Evolutionary conservation across 225 moss, liverwort and hornwort genomes (phyloP), one percentile per base, ranked within the genome.

Genomic region (Lunularia cruciata): DNA sequence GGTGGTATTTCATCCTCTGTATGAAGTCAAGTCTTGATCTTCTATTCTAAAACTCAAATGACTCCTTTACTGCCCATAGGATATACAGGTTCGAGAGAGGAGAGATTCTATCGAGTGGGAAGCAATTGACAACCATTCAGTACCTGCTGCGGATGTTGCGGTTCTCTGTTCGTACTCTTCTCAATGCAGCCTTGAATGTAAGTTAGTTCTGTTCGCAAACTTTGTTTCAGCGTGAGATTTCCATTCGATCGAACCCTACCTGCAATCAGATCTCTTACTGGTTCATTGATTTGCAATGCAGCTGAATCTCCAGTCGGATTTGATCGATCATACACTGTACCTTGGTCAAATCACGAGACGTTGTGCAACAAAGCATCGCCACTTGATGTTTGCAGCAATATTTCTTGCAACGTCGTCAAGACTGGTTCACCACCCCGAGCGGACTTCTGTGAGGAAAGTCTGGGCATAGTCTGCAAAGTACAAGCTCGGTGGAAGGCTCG

Each of bases 131-230:
- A 47, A 57, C 57, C 47, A 57, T 56, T 56, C 28, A 20, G 9
- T 34, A 23, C 20, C 51, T 34, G 57, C 25, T 55, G 45, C 49
- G 37, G 26, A 35, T 35, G 69, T 55, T 35, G 18, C 63, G 42
- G 68, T 40, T 43, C 34, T 67, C 51, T 67, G 67, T 51, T 49
- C 67, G 67, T 60, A 67, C 12, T 36, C 57, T 14, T 77, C 77
- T 10, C 77, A 71, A 3, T 67, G 77, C 71, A 71, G 69, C 25
- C 71, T 71, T 53, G 72, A 78, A 68, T 78, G 77, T 77, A 72
- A 59, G 77, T 15, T 6, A 8, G 37, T 7, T 62, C 8, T 39
- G 16, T 42, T 36, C 22, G 51, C 28, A 19, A 40, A 6, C 19
- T 26, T 30, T 27, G 42, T 14, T 4, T 31, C 18, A 55, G 11